These are phyloP conservation scores for Phylloboletellus chloephorus DNA, from an alignment of 1,284 basidiomycete genomes.

Conservation along the genomic window DNA sequence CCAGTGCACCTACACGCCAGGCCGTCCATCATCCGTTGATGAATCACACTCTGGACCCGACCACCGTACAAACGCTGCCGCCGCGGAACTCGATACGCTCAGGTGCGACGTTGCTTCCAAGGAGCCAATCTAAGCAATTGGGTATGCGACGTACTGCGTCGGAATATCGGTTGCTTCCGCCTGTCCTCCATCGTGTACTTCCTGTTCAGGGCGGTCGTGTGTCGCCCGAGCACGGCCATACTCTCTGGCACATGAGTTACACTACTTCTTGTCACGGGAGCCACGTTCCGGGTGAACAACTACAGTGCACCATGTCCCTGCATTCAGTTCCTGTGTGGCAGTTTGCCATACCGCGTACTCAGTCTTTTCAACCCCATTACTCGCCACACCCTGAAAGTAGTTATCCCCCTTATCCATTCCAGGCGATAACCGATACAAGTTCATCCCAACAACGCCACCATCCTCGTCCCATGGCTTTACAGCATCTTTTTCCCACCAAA, in stretches of 20 bases:
- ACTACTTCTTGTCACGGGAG: conserved; percentile 2
- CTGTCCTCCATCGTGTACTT: background rate
- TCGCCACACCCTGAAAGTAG: background rate
- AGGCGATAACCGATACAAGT: conserved; percentile 4
- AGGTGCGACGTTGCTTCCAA: background rate
- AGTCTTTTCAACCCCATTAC: conserved; percentile 2
- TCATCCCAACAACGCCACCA: background rate
- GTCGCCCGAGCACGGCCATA: background rate
- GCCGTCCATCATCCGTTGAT: conserved; percentile 3
- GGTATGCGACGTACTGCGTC: background rate
- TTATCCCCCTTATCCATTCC: conserved; percentile 2
- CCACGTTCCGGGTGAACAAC: conserved; percentile 3
- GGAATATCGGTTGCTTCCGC: conserved; percentile 1
- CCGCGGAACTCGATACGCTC: conserved; percentile 3
- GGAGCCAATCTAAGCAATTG: conserved; percentile 1
- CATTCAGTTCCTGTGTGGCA: conserved; percentile 11
- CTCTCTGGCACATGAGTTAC: conserved; percentile 6
- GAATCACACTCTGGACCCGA: background rate
- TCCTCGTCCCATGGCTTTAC: conserved; percentile 3
- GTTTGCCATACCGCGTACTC: background rate
- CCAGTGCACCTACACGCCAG: conserved; percentile 4
- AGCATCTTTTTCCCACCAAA: conserved; percentile 2
- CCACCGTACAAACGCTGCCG: background rate
- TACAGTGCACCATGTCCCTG: background rate
- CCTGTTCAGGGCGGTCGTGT: background rate